phyloP scores from a whole-genome alignment of 495 filamentous ascomycete genomes.

The Zalerion maritima region DNA sequence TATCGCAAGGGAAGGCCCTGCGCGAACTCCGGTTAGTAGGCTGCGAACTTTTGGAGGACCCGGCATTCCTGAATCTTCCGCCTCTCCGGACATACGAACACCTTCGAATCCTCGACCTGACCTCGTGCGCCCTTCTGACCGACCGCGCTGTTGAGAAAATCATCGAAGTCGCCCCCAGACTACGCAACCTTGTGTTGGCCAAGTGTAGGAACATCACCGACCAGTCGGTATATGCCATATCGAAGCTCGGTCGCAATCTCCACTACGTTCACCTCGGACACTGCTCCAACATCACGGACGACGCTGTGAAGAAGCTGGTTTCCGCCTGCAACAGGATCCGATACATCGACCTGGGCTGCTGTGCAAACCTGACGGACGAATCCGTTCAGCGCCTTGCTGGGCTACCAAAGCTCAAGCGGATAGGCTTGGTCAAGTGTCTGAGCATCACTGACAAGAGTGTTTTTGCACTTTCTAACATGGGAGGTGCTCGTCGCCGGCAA shows the following conservation, averaged over 20 bases:
- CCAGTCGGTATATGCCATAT: conserved; percentile 72
- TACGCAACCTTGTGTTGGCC: conserved; percentile 83
- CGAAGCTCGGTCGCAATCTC: conserved; percentile 81
- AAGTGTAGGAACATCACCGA: conserved; percentile 93
- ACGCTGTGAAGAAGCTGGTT: conserved; percentile 68
- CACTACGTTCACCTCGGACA: conserved; percentile 95
- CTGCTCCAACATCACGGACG: conserved; percentile 79
- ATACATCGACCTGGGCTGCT: conserved; percentile 96
- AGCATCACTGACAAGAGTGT: conserved; percentile 84
- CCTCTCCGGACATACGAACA: conserved; percentile 56
- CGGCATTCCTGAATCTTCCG: conserved; percentile 74
- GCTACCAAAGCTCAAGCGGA: conserved; percentile 82
- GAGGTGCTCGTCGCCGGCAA: conserved; percentile 28
- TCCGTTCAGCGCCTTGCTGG: conserved; percentile 75
- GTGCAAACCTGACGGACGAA: conserved; percentile 70
- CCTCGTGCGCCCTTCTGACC: conserved; percentile 65
- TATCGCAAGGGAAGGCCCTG: conserved; percentile 61
- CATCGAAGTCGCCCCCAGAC: conserved; percentile 66
- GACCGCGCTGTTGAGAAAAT: conserved; percentile 82
- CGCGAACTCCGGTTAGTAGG: conserved; percentile 78
- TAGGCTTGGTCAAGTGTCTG: conserved; percentile 88
- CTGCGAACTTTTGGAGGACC: conserved; percentile 69
- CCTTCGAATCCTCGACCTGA: conserved; percentile 87
- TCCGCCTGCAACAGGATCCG: conserved; percentile 81
- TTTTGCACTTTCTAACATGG: conserved; percentile 59